These are phyloP conservation scores for Phytopythium ostracodes DNA, from an alignment of 352 stramenopile genomes.

Conservation along the genomic window DNA sequence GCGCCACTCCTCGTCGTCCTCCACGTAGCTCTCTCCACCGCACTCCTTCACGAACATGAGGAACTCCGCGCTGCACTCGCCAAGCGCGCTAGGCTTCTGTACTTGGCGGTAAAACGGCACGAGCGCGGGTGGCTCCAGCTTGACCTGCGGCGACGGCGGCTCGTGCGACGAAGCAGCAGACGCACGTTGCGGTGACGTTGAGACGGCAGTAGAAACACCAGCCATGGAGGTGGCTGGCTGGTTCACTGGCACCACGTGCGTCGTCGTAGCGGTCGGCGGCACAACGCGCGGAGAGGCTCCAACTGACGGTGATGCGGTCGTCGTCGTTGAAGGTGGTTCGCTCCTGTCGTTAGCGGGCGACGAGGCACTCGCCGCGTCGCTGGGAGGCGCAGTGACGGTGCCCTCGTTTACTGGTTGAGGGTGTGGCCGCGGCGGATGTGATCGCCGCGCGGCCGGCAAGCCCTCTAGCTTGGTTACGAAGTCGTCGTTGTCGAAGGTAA, in stretches of 20 bases:
- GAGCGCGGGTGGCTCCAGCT: background rate
- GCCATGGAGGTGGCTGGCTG: background rate
- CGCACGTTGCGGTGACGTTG: background rate
- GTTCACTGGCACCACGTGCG: too few relatives aligned
- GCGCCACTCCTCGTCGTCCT: constrained; percentile 33
- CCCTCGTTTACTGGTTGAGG: background rate
- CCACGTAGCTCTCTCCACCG: constrained; percentile 29
- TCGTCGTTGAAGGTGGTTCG: background rate
- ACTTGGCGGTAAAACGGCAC: constrained; percentile 2
- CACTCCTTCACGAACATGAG: constrained; percentile 45
- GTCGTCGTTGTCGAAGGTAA: constrained; percentile 36
- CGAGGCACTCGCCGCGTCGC: background rate
- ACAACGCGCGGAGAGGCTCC: background rate
- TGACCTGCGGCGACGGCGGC: constrained; percentile 2
- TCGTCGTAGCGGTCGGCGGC: too few relatives aligned
- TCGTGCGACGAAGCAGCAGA: background rate
- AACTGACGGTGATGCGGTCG: background rate
- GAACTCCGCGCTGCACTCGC: constrained; percentile 38
- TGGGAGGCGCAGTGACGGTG: background rate
- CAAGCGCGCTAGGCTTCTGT: constrained; percentile 18
- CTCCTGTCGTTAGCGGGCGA: background rate
- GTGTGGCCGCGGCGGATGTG: constrained; percentile 5
- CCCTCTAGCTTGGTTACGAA: constrained; percentile 39
- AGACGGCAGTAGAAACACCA: background rate
- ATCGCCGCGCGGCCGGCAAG: constrained; percentile 36